phyloP scores from a whole-genome alignment of 768 basidiomycete species.

The Trametes cubensis region DNA sequence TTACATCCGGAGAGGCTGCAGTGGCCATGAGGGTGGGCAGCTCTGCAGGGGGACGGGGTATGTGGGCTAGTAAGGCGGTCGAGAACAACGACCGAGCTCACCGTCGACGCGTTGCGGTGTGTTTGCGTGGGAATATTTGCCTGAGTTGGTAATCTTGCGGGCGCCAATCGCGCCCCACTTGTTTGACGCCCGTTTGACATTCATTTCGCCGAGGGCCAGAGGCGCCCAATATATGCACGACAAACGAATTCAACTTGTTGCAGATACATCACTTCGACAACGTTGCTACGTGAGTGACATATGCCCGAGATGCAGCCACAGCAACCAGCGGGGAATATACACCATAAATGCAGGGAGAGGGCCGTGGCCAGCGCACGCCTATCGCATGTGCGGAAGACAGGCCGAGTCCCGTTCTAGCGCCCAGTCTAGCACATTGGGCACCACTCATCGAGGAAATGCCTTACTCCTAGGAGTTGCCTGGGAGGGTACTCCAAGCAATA shows the following conservation, averaged over 20 bases:
- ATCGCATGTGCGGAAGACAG: background rate
- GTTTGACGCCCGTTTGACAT: too few relatives aligned
- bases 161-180: background rate
- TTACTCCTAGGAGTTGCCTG: too few relatives aligned
- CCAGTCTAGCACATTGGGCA: too few relatives aligned
- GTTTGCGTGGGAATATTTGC: slow-evolving; percentile 27
- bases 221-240: background rate
- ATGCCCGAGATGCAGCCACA: background rate
- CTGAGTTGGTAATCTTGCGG: slow-evolving; percentile 17
- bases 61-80: slow-evolving; percentile 30
- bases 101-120: slow-evolving; percentile 34
- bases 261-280: background rate
- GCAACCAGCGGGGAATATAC: background rate
- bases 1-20: slow-evolving; percentile 25
- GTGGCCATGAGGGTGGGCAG: slow-evolving; percentile 33
- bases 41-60: slow-evolving; percentile 33
- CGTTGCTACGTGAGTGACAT: background rate
- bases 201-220: too few relatives aligned
- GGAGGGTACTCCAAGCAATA: too few relatives aligned
- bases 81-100: slow-evolving; percentile 31
- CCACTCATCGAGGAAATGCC: too few relatives aligned
- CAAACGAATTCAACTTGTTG: background rate
- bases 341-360: background rate
- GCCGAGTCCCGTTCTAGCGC: background rate
- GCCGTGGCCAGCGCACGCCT: background rate